A percentile compares a stretch with the other conserved stretches of the same genome.
phyloP scores from a whole-genome alignment of 768 basidiomycete species.

The Strobilomyces confusus region DNA sequence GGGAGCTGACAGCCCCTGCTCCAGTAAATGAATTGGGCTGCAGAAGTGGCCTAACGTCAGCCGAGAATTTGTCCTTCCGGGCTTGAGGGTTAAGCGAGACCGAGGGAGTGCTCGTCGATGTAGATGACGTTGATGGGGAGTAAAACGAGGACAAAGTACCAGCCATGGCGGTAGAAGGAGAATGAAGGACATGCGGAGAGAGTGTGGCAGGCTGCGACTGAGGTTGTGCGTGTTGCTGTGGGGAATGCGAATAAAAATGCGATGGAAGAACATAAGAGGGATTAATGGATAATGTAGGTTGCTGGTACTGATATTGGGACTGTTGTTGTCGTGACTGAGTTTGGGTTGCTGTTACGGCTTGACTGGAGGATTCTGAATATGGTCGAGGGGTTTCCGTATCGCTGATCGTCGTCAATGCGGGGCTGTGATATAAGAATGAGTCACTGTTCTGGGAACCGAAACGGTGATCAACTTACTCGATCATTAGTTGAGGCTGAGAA shows the following conservation, averaged over 20 bases:
- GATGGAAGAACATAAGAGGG: conserved; percentile 37
- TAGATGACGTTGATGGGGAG: conserved; percentile 29
- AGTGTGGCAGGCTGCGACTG: conserved; percentile 54
- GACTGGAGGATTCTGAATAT: conserved; percentile 42
- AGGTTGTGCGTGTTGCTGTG: conserved; percentile 27
- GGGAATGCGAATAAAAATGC: conserved; percentile 36
- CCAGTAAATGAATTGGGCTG: conserved; percentile 60
- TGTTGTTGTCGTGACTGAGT: conserved; percentile 35
- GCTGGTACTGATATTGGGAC: conserved; percentile 38
- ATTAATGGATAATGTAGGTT: conserved; percentile 41
- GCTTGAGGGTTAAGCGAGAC: conserved; percentile 44
- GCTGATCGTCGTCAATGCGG: conserved; percentile 56
- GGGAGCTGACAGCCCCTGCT: conserved; percentile 60
- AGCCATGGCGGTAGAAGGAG: conserved; percentile 41
- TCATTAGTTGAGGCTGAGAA: conserved; percentile 46
- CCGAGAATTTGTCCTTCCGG: conserved; percentile 51
- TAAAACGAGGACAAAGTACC: conserved; percentile 39
- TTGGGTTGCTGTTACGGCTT: conserved; percentile 34
- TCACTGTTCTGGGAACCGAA: conserved; percentile 1
- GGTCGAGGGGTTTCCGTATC: conserved; percentile 44
- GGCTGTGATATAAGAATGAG: conserved; percentile 37
- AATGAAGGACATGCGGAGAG: conserved; percentile 66
- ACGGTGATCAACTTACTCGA: conserved; percentile 51
- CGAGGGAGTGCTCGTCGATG: conserved; percentile 23
- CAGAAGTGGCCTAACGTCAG: conserved; percentile 52